Conservation (phyloP, 2,329 filamentous ascomycete genomes). For the Aspergillus sp. region DNA sequence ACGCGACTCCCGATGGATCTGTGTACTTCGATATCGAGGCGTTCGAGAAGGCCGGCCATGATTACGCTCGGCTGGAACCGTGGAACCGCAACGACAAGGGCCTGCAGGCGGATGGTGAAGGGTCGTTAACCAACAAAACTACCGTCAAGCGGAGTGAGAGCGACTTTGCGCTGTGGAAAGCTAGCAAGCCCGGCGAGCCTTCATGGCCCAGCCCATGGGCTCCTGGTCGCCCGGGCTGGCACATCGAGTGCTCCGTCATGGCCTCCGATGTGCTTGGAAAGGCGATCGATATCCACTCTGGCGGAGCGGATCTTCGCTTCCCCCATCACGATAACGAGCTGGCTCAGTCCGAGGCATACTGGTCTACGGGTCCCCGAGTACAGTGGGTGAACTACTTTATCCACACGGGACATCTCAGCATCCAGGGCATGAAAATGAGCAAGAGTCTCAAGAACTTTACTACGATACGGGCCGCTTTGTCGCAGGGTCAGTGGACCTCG, state of each 20-base stretch:
- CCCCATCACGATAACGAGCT: conserved; percentile 93
- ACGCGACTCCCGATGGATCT: conserved; percentile 71
- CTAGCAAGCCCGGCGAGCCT: conserved; percentile 86
- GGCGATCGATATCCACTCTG: conserved; percentile 88
- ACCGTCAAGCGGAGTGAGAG: conserved; percentile 70
- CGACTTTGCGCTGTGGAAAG: conserved; percentile 94
- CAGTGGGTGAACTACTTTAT: conserved; percentile 96
- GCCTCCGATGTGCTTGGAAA: conserved; percentile 82
- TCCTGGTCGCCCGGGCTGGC: conserved; percentile 85
- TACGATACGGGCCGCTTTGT: conserved; percentile 81
- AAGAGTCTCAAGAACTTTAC: conserved; percentile 96
- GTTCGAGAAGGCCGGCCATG: conserved; percentile 81
- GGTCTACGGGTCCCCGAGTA: conserved; percentile 45
- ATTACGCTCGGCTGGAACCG: conserved; percentile 81
- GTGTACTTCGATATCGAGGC: conserved; percentile 91
- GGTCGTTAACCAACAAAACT: conserved; percentile 64
- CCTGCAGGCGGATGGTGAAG: conserved; percentile 85
- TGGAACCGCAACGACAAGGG: conserved; percentile 82
- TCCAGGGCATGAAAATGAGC: conserved; percentile 91
- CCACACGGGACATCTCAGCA: conserved; percentile 90
- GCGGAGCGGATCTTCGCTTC: conserved; percentile 86
- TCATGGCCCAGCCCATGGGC: conserved; percentile 89
- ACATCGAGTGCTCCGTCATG: conserved; percentile 97
- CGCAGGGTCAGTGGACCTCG: conserved; percentile 63
- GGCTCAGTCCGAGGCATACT: conserved; percentile 88